A percentile compares a stretch with the other conserved stretches of the same genome.
phyloP scores from a whole-genome alignment of 2,329 filamentous ascomycete genomes.

The Pseudocercospora fijiensis region DNA sequence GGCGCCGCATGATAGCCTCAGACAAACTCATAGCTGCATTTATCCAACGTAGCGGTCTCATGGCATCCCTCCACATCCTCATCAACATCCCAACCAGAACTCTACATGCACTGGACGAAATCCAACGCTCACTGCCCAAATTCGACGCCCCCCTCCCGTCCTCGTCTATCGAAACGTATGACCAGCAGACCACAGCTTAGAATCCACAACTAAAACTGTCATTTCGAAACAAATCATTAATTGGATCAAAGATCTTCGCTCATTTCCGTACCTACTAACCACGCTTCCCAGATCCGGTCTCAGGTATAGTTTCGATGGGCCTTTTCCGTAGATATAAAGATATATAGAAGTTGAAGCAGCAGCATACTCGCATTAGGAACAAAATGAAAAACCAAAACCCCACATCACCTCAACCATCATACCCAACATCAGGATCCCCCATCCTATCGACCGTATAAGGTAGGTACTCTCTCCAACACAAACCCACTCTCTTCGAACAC shows the following conservation, averaged over 20 bases:
- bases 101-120: slow-evolving; percentile 18
- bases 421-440: neutral
- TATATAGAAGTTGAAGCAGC: neutral
- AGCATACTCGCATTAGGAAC: too few relatives aligned
- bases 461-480: neutral
- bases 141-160: slow-evolving; percentile 29
- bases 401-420: too few relatives aligned
- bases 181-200: slow-evolving; percentile 27
- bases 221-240: slow-evolving; percentile 27
- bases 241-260: slow-evolving; percentile 30
- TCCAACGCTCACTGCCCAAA: slow-evolving; percentile 31
- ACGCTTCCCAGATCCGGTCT: slow-evolving; percentile 21
- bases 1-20: too few relatives aligned
- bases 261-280: too few relatives aligned
- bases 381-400: too few relatives aligned
- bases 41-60: too few relatives aligned
- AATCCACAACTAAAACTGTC: slow-evolving; percentile 19
- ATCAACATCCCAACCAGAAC: slow-evolving; percentile 11
- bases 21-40: too few relatives aligned
- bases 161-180: slow-evolving; percentile 36
- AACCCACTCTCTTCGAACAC: neutral
- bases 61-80: too few relatives aligned
- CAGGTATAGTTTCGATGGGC: slow-evolving; percentile 12
- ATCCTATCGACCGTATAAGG: neutral
- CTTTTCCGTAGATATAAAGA: slow-evolving; percentile 11